phyloP scores from a whole-genome alignment of 2,329 filamentous ascomycete species.

The Aotearoamyces nothofagi region DNA sequence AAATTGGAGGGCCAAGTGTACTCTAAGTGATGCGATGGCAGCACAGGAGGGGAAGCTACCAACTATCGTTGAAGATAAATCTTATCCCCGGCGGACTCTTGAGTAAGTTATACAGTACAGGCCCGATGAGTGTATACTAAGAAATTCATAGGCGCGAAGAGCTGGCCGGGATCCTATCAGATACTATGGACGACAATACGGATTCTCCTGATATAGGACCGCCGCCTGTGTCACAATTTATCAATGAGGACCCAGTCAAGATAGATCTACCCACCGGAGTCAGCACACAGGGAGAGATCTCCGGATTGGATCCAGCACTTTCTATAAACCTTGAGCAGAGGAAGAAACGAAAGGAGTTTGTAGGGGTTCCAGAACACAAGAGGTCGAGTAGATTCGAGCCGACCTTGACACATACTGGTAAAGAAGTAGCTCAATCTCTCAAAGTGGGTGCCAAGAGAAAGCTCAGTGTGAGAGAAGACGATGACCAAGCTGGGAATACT shows the following conservation, averaged over 20 bases:
- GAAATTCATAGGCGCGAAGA: constrained; percentile 16
- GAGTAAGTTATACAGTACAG: constrained; percentile 32
- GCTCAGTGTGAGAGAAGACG: constrained; percentile 37
- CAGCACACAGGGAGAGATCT: constrained; percentile 8
- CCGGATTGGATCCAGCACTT: constrained; percentile 11
- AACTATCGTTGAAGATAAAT: constrained; percentile 55
- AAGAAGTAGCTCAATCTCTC: constrained; percentile 13
- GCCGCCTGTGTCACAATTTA: constrained; percentile 40
- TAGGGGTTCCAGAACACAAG: constrained; percentile 7
- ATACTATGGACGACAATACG: constrained; percentile 21
- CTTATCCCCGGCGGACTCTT: constrained; percentile 50
- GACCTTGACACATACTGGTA: constrained; percentile 1
- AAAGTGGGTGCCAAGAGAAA: constrained; percentile 44
- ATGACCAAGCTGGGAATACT: constrained; percentile 21
- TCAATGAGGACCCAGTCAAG: constrained; percentile 40
- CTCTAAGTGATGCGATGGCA: constrained; percentile 20
- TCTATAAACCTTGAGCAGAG: constrained; percentile 20
- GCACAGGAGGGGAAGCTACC: constrained; percentile 31
- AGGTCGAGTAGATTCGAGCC: constrained; percentile 5
- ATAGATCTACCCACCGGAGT: constrained; percentile 28
- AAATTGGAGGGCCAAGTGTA: constrained; percentile 31
- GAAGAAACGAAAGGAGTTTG: constrained; percentile 18
- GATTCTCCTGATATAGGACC: constrained; percentile 58
- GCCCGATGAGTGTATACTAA: constrained; percentile 15
- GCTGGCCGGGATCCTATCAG: constrained; percentile 11